Conservation (phyloP, 495 filamentous ascomycete genomes). For the Daldinia loculata region DNA sequence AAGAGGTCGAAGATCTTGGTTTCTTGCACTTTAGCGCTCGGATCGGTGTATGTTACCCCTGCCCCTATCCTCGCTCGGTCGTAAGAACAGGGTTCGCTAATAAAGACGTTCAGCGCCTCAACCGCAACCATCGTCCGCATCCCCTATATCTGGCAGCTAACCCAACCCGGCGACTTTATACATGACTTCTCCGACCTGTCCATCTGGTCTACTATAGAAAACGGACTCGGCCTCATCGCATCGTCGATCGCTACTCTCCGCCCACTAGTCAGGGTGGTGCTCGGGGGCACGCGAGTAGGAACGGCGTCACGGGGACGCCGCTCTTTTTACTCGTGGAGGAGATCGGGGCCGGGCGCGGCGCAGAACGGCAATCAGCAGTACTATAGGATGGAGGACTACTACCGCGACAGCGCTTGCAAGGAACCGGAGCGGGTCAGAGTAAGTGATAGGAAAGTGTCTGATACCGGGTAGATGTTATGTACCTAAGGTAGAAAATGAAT, state of each 20-base stretch:
- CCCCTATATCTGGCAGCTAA: constrained; percentile 48
- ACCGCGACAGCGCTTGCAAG: not conserved
- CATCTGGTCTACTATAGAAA: constrained; percentile 54
- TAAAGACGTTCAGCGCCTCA: constrained; percentile 40
- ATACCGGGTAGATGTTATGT: not conserved
- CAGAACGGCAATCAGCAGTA: not conserved
- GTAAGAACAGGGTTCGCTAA: not conserved
- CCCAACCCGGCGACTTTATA: constrained; percentile 41
- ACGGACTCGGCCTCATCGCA: constrained; percentile 51
- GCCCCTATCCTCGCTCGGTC: not conserved
- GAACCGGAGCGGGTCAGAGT: not conserved
- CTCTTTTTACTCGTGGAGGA: constrained; percentile 16
- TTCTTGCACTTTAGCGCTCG: constrained; percentile 45
- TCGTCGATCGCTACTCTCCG: constrained; percentile 53
- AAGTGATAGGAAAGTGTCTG: not conserved
- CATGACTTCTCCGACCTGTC: constrained; percentile 51
- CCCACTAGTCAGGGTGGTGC: constrained; percentile 41
- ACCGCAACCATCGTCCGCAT: constrained; percentile 55
- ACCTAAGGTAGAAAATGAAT: not conserved
- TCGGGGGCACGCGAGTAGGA: constrained; percentile 9
- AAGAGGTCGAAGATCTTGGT: constrained; percentile 47
- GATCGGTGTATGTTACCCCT: constrained; percentile 47
- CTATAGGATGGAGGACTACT: constrained; percentile 18
- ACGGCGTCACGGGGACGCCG: constrained; percentile 1
- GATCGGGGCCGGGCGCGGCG: constrained; percentile 8